phyloP scores from a whole-genome alignment of 176 grass and related monocot species.

The Raddia guianensis region DNA sequence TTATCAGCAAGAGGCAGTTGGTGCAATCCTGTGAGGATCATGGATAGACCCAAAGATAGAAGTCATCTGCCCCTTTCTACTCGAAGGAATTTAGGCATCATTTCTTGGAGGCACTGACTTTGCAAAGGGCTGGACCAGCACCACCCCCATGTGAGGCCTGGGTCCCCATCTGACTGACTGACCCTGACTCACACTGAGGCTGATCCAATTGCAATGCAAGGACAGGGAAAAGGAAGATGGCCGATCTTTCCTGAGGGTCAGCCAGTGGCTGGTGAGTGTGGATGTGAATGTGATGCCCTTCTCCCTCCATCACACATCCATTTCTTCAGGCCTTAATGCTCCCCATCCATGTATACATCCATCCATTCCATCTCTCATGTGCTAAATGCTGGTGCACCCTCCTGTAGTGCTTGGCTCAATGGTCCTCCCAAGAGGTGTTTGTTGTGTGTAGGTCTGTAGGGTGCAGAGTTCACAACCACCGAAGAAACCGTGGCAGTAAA shows the following conservation, averaged over 20 bases:
- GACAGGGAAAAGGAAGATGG: not conserved
- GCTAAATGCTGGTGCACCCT: not conserved
- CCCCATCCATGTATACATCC: not conserved
- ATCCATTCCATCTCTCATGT: not conserved
- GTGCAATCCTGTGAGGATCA: not conserved
- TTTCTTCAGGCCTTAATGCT: slow-evolving; percentile 18
- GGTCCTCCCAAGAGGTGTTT: slow-evolving; percentile 17
- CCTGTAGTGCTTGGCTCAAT: not conserved
- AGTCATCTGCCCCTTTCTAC: not conserved
- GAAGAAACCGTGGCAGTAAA: too few relatives aligned
- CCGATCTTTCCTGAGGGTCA: slow-evolving; percentile 14
- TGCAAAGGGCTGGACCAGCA: slow-evolving; percentile 26
- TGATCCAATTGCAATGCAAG: not conserved
- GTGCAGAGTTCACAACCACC: too few relatives aligned
- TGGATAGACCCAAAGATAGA: not conserved
- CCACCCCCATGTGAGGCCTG: slow-evolving; percentile 45
- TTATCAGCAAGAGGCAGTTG: not conserved
- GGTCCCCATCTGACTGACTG: slow-evolving; percentile 30
- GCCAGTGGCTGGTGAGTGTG: not conserved
- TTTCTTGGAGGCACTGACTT: slow-evolving; percentile 24
- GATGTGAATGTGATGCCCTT: slow-evolving; percentile 25
- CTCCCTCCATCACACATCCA: not conserved
- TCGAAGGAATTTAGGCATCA: slow-evolving; percentile 11
- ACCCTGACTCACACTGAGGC: not conserved
- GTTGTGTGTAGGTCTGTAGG: not conserved